Percentiles rank a stretch among this genome's conserved stretches.
These are phyloP conservation scores for Alternaria longipes DNA, from an alignment of 2,329 filamentous ascomycete genomes.

Conservation along the genomic window DNA sequence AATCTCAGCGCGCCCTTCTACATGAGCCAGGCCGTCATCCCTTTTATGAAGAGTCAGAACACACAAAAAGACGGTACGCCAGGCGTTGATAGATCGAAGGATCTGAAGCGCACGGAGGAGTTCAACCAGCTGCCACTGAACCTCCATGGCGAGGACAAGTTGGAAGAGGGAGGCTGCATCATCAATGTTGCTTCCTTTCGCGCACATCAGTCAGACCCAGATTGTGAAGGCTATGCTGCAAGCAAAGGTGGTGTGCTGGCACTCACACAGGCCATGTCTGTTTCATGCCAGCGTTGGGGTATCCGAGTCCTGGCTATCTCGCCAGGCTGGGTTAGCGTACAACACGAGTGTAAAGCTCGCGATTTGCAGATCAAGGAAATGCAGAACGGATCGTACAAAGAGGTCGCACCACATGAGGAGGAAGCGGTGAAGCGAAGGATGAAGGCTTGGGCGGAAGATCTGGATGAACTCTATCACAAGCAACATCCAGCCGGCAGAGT, in stretches of 20 bases:
- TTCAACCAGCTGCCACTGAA: conserved; percentile 30
- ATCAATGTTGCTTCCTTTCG: conserved; percentile 62
- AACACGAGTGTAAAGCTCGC: conserved; percentile 52
- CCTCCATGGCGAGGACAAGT: conserved; percentile 32
- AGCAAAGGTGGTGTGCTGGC: conserved; percentile 62
- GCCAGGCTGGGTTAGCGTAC: conserved; percentile 62
- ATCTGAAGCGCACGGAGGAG: conserved; percentile 32
- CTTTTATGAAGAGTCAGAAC: conserved; percentile 33
- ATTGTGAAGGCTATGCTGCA: conserved; percentile 60
- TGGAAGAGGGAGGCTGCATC: conserved; percentile 40
- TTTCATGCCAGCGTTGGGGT: conserved; percentile 54
- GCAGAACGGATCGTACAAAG: conserved; percentile 28
- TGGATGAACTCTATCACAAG: conserved; percentile 56
- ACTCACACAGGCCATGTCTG: conserved; percentile 59
- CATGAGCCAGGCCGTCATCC: conserved; percentile 34
- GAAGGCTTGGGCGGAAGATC: conserved; percentile 56
- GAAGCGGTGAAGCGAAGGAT: conserved; percentile 23
- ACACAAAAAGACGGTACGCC: conserved; percentile 21
- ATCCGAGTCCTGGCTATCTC: conserved; percentile 60
- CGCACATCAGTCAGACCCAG: conserved; percentile 58
- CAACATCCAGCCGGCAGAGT: conserved; percentile 62
- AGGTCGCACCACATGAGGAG: conserved; percentile 29
- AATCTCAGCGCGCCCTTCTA: conserved; percentile 36
- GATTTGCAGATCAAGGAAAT: conserved; percentile 50
- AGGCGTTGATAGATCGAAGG: conserved; percentile 25